phyloP scores from a whole-genome alignment of 2,329 filamentous ascomycete species.

The Ceratocystis colombiana region DNA sequence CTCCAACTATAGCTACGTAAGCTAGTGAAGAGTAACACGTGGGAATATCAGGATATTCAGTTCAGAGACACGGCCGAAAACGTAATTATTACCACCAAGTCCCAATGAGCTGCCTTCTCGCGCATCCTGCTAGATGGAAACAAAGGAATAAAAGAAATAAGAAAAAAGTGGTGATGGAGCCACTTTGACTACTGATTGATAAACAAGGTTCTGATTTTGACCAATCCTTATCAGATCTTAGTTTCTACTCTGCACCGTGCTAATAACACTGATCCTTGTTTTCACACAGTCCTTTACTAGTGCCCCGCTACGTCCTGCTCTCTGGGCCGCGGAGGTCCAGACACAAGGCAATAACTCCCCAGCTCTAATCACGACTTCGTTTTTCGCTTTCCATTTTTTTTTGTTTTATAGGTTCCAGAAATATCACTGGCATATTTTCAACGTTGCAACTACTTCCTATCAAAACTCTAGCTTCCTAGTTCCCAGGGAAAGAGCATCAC shows the following conservation, averaged over 20 bases:
- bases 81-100: no score
- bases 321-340: neutral
- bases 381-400: neutral
- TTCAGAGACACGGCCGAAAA: no score
- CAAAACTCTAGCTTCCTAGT: no score
- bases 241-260: neutral
- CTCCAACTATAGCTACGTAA: neutral
- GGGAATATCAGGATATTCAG: no score
- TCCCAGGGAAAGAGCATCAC: no score
- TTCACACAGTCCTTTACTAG: conserved; percentile 15
- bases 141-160: neutral
- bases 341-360: neutral
- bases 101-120: no score
- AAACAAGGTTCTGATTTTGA: neutral
- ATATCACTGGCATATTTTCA: neutral
- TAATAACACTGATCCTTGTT: neutral
- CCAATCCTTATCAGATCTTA: conserved; percentile 5
- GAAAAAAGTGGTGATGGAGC: neutral
- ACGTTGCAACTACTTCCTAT: neutral
- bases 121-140: neutral
- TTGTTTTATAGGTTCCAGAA: neutral
- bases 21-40: no score
- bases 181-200: conserved; percentile 12
- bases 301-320: conserved; percentile 13
- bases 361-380: neutral